Evolutionary conservation across 352 stramenopile genomes (phyloP), one percentile per base, ranked within the genome.

Genomic region (Globisporangium orthogonon): DNA sequence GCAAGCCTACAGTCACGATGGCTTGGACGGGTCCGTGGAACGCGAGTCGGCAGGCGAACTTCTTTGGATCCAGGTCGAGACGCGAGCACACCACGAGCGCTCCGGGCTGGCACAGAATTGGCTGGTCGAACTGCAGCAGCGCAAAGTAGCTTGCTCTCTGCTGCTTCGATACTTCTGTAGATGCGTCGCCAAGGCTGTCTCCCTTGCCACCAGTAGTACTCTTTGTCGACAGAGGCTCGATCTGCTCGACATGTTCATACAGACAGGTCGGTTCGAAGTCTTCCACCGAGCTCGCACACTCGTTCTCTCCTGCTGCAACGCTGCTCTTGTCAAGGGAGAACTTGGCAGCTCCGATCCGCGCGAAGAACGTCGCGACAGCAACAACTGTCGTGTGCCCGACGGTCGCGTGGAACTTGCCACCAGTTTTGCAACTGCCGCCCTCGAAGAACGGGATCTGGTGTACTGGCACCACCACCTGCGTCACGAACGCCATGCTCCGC

Each of bases 331-430:
- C 11, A 43, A 3, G 1, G 1, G 37, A 13, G 37, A 43, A 43
- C 15, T 9, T 41, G 15, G 5, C 18, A 2, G 17, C 31, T 15
- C 58, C 54, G 28, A 82, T 57, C 47, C 56, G 44, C 49, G 69
- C 56, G 60, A 91, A 91, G 58, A 86, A 91, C 41, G 77, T 91
- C 11, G 63, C 69, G 9, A 64, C 71, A 0, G 83, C 83, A 29
- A 91, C 68, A 29, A 89, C 75, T 4, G 86, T 95, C 4, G 78
- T 75, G 62, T 94, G 84, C 1, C 83, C 83, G 41, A 95, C 65
- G 2, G 83, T 91, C 23, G 70, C 66, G 58, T 93, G 82, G 61
- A 88, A 76, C 59, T 89, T 95, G 23, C 57, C 65, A 30, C 82
- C 82, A 58, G 68, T 93, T 47, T 79, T 81, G 58, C 70, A 86